phyloP scores from a whole-genome alignment of 371 early-diverging fungal species.

The Nematocida sp. region DNA sequence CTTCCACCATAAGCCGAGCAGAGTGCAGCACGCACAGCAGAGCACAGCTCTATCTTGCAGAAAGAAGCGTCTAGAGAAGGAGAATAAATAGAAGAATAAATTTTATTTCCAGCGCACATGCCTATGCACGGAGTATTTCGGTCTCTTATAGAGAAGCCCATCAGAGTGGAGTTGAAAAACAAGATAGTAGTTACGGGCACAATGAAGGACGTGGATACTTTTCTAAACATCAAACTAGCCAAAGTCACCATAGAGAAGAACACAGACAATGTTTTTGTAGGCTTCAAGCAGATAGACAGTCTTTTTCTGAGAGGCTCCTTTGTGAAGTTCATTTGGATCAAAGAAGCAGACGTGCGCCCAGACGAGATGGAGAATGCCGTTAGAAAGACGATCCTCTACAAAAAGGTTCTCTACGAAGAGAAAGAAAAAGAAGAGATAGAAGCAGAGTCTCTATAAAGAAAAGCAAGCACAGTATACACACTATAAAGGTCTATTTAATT shows the following conservation, averaged over 20 bases:
- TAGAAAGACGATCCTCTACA: constrained; percentile 29
- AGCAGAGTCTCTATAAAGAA: background rate
- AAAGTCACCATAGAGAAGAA: background rate
- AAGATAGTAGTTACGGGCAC: background rate
- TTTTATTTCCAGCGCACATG: constrained; percentile 18
- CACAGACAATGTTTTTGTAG: background rate
- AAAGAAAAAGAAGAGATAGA: background rate
- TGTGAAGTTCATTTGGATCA: constrained; percentile 34
- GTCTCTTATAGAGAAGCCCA: constrained; percentile 26
- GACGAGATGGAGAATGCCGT: constrained; percentile 30
- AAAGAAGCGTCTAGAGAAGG: too few species aligned
- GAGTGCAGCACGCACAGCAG: too few species aligned
- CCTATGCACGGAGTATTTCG: constrained; percentile 29
- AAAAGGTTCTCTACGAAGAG: background rate
- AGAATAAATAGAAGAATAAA: too few species aligned
- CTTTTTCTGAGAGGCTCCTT: constrained; percentile 34
- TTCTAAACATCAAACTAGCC: constrained; percentile 27
- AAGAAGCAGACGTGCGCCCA: constrained; percentile 13
- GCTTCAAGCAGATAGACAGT: background rate
- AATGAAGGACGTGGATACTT: constrained; percentile 34
- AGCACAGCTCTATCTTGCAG: too few species aligned
- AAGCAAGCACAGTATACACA: background rate
- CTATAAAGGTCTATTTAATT: background rate
- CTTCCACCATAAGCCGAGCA: too few species aligned
- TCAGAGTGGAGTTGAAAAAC: constrained; percentile 26